A percentile compares a stretch with the other conserved stretches of the same genome.
Conservation (phyloP, 1,139 yeast genomes). For the Candida tunisiensis region DNA sequence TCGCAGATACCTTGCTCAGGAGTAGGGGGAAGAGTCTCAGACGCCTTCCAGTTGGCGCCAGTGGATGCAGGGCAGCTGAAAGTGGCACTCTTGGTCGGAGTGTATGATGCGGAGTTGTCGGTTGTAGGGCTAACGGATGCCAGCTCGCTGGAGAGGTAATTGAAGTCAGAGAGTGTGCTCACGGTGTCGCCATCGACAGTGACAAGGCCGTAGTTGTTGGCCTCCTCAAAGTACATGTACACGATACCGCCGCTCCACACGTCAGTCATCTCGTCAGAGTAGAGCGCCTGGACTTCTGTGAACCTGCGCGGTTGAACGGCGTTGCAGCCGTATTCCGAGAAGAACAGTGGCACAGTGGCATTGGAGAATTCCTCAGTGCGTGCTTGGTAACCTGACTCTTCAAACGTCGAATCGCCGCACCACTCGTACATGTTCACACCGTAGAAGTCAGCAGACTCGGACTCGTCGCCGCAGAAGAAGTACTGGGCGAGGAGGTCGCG, state of each 20-base stretch:
- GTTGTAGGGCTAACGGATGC: constrained; percentile 41
- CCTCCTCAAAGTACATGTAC: constrained; percentile 78
- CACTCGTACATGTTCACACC: constrained; percentile 95
- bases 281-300: constrained; percentile 40
- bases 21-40: constrained; percentile 46
- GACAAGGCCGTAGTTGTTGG: constrained; percentile 68
- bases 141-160: constrained; percentile 33
- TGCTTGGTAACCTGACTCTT: constrained; percentile 51
- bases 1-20: constrained; percentile 45
- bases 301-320: constrained; percentile 42
- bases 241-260: constrained; percentile 92
- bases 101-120: constrained; percentile 32
- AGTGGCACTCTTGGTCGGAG: constrained; percentile 30
- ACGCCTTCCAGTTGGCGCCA: constrained; percentile 35
- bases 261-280: constrained; percentile 47
- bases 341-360: constrained; percentile 55
- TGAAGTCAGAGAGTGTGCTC: constrained; percentile 42
- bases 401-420: constrained; percentile 66
- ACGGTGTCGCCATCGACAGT: constrained; percentile 33
- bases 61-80: constrained; percentile 33
- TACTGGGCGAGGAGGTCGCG: constrained; percentile 63
- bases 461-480: constrained; percentile 74
- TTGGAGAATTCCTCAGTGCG: constrained; percentile 55
- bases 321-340: constrained; percentile 85
- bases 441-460: constrained; percentile 66